These are phyloP conservation scores for Marsdenia floribunda DNA, from an alignment of 257 asterid species.

Conservation along the genomic window DNA sequence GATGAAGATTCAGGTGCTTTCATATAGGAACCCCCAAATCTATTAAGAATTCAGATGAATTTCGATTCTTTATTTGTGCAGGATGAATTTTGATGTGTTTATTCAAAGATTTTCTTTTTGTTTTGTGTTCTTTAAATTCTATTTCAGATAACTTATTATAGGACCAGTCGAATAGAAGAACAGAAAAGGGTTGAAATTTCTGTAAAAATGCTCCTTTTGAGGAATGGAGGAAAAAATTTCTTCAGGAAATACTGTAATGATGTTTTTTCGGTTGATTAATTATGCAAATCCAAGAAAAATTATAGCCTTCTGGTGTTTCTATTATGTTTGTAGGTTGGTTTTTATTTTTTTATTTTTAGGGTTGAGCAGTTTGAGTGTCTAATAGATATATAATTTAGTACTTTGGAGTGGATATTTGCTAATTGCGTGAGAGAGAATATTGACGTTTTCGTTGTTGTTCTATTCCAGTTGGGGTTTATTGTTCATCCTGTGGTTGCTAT, in stretches of 20 bases:
- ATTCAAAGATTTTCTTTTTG: too few relatives aligned
- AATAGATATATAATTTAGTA: neutral
- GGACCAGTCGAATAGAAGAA: neutral
- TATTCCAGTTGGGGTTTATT: neutral
- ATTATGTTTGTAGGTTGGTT: neutral
- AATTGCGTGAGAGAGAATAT: neutral
- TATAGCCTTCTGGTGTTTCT: neutral
- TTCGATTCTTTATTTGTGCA: too few relatives aligned
- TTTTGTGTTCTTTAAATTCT: neutral
- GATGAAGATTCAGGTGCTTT: constrained; percentile 33
- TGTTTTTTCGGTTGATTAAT: neutral
- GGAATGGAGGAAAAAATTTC: too few relatives aligned
- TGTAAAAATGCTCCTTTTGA: neutral
- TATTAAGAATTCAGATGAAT: too few relatives aligned
- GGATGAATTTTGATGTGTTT: neutral
- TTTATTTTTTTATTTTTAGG: neutral
- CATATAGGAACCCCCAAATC: neutral
- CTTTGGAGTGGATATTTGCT: neutral
- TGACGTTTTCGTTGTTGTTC: neutral
- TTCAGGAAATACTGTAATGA: too few relatives aligned
- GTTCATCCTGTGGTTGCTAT: neutral
- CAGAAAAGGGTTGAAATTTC: neutral
- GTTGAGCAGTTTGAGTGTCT: neutral
- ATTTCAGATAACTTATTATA: neutral
- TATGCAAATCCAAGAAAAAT: neutral